Evolutionary conservation across 805 yeast species (phyloP).

Genomic region (Candida saitoana): DNA sequence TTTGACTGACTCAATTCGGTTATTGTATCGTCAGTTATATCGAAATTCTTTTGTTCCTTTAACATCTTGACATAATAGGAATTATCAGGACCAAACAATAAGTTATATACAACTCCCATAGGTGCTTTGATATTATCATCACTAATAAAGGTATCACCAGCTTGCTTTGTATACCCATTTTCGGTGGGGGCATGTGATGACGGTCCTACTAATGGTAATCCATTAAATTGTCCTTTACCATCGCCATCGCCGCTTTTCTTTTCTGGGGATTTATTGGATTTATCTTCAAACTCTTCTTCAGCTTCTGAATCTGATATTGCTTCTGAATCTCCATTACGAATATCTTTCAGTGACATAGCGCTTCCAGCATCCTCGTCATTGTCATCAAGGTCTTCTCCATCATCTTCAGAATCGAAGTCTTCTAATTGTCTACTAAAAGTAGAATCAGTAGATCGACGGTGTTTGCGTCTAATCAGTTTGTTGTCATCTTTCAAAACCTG

Average conservation of each 20-base stretch:
- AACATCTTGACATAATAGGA: slow-evolving; percentile 42
- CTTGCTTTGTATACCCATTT: slow-evolving; percentile 38
- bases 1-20: slow-evolving; percentile 20
- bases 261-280: slow-evolving; percentile 2
- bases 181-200: slow-evolving; percentile 48
- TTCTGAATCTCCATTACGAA: slow-evolving; percentile 16
- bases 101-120: slow-evolving; percentile 52
- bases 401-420: slow-evolving; percentile 12
- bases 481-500: slow-evolving; percentile 26
- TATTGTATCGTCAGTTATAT: slow-evolving; percentile 47
- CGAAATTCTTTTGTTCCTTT: slow-evolving; percentile 60
- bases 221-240: slow-evolving; percentile 23
- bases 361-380: slow-evolving; percentile 11
- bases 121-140: slow-evolving; percentile 60
- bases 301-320: slow-evolving; percentile 12
- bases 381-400: slow-evolving; percentile 15
- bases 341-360: slow-evolving; percentile 16
- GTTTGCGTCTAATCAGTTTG: slow-evolving; percentile 8
- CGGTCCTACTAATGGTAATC: slow-evolving; percentile 43
- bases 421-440: slow-evolving; percentile 6
- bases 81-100: slow-evolving; percentile 62
- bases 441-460: slow-evolving; percentile 2
- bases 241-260: slow-evolving; percentile 4
- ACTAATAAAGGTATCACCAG: slow-evolving; percentile 51
- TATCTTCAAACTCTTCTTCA: slow-evolving; percentile 8